Percentiles rank a stretch among this genome's conserved stretches.
Conservation (phyloP, 2,329 filamentous ascomycete genomes). For the Cladosporium phlei region DNA sequence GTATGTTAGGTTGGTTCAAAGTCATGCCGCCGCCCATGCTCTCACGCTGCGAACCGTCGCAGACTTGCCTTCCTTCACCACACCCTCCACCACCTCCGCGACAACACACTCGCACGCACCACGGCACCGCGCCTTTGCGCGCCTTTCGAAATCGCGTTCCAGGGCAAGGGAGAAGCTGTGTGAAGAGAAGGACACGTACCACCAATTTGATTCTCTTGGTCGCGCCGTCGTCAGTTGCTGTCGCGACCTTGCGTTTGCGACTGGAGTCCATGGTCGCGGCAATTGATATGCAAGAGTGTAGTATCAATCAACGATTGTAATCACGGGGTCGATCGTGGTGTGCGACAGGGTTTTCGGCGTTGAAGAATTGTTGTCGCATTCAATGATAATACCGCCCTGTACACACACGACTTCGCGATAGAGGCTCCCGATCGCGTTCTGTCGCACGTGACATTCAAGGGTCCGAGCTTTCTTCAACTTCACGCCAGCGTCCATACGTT, state of each 20-base stretch:
- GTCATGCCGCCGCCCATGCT: constrained; percentile 16
- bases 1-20: constrained; percentile 19
- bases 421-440: no score
- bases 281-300: not conserved
- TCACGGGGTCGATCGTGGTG: not conserved
- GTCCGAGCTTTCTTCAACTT: no score
- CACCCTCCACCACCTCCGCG: not conserved
- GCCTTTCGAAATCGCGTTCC: not conserved
- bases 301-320: not conserved
- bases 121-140: not conserved
- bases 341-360: not conserved
- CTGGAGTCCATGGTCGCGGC: constrained; percentile 7
- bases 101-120: not conserved
- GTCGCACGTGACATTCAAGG: no score
- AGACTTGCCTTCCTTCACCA: constrained; percentile 15
- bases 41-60: constrained; percentile 17
- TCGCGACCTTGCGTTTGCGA: constrained; percentile 54
- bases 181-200: constrained; percentile 10
- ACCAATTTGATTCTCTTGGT: constrained; percentile 26
- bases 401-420: no score
- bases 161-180: not conserved
- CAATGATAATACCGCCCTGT: no score
- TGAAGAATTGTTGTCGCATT: not conserved
- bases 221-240: constrained; percentile 44
- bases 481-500: no score